phyloP scores from a whole-genome alignment of 2,329 filamentous ascomycete species.

The Xylariaceae sp. region DNA sequence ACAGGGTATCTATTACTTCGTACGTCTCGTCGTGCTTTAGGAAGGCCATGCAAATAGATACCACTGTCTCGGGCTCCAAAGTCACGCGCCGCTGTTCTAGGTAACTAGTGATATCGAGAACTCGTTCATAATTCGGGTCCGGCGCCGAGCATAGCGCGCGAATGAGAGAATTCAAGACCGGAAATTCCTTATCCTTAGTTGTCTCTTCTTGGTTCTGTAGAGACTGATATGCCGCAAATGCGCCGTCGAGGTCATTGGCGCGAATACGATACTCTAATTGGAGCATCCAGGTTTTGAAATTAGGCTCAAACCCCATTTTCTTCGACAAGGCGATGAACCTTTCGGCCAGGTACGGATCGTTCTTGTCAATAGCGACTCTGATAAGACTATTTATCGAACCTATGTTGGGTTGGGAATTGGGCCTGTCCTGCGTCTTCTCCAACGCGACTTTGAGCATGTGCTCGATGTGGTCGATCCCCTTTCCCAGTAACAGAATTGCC shows the following conservation, averaged over 20 bases:
- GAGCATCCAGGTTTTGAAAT: slow-evolving; percentile 72
- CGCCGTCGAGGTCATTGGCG: slow-evolving; percentile 71
- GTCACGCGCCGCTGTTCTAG: slow-evolving; percentile 70
- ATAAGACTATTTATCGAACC: slow-evolving; percentile 78
- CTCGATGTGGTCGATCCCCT: slow-evolving; percentile 70
- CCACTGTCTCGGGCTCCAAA: slow-evolving; percentile 75
- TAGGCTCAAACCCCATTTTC: slow-evolving; percentile 65
- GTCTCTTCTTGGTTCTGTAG: slow-evolving; percentile 60
- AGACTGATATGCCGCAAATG: slow-evolving; percentile 65
- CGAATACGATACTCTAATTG: slow-evolving; percentile 77
- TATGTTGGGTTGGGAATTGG: slow-evolving; percentile 61
- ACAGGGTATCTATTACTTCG: slow-evolving; percentile 81
- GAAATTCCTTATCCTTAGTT: slow-evolving; percentile 60
- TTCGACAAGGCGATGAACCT: slow-evolving; percentile 70
- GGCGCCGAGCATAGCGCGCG: slow-evolving; percentile 65
- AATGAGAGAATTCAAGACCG: slow-evolving; percentile 72
- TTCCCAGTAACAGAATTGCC: slow-evolving; percentile 70
- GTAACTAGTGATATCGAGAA: slow-evolving; percentile 73
- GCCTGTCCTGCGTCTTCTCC: slow-evolving; percentile 49
- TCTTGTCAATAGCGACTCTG: slow-evolving; percentile 68
- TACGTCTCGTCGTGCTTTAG: slow-evolving; percentile 75
- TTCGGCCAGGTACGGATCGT: slow-evolving; percentile 73
- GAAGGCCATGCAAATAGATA: slow-evolving; percentile 72
- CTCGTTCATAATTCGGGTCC: slow-evolving; percentile 67
- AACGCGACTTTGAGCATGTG: slow-evolving; percentile 72